Evolutionary conservation across 179 eudicot species (phyloP).

Genomic region (Nepenthes alata): DNA sequence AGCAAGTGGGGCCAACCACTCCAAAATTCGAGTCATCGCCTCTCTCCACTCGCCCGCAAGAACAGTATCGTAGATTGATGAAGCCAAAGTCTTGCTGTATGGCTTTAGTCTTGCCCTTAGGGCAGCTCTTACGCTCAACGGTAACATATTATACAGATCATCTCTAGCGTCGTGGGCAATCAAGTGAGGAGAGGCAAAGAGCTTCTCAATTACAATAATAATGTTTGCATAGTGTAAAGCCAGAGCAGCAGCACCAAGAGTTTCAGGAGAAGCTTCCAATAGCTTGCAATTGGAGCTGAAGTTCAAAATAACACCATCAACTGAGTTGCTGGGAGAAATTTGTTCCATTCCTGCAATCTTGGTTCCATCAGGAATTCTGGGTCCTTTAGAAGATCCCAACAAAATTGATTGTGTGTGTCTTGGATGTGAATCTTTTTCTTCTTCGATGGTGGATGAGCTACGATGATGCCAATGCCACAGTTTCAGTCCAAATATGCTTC

Average conservation of each 20-base stretch:
- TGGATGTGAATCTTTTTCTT: constrained; percentile 9
- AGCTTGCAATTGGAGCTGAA: constrained; percentile 15
- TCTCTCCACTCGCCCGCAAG: constrained; percentile 50
- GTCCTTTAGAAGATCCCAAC: constrained; percentile 16
- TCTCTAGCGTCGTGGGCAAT: constrained; percentile 51
- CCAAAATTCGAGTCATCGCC: constrained; percentile 36
- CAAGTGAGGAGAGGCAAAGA: constrained; percentile 47
- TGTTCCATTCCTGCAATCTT: constrained; percentile 5
- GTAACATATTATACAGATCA: constrained; percentile 52
- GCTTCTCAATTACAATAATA: constrained; percentile 43
- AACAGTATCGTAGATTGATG: constrained; percentile 28
- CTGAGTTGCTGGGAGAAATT: constrained; percentile 2
- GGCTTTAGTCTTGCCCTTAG: constrained; percentile 40
- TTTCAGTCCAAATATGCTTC: constrained; percentile 15
- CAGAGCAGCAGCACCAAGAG: constrained; percentile 56
- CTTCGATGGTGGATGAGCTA: neutral
- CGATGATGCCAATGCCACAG: constrained; percentile 22
- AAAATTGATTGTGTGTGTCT: constrained; percentile 6
- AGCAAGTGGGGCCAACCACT: constrained; percentile 61
- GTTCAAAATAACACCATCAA: constrained; percentile 6
- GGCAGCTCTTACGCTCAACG: constrained; percentile 29
- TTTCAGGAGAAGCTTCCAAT: constrained; percentile 31
- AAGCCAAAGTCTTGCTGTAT: constrained; percentile 21
- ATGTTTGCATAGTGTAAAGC: constrained; percentile 56
- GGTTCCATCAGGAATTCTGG: constrained; percentile 1